These are phyloP conservation scores for Talaromyces ruber DNA, from an alignment of 495 filamentous ascomycete genomes.

Conservation along the genomic window DNA sequence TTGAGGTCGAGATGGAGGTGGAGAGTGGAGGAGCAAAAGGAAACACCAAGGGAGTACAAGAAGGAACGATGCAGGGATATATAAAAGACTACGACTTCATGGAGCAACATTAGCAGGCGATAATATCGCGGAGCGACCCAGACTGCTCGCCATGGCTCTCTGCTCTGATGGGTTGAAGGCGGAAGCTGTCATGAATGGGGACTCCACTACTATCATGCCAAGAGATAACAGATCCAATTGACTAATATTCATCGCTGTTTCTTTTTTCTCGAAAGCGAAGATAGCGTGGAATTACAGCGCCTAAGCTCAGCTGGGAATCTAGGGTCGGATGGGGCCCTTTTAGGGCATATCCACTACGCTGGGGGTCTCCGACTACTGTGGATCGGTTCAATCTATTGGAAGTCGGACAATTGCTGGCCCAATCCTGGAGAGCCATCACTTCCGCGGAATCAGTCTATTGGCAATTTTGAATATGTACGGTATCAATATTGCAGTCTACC, in stretches of 20 bases:
- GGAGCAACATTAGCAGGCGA: background rate
- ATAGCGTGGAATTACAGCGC: background rate
- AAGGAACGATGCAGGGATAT: background rate
- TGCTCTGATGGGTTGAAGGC: background rate
- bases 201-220: constrained; percentile 1
- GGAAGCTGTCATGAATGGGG: background rate
- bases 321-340: background rate
- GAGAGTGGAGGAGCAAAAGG: background rate
- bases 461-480: background rate
- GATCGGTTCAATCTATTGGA: background rate
- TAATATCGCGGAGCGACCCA: background rate
- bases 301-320: background rate
- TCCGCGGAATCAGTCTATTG: background rate
- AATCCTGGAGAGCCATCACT: background rate
- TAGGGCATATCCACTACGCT: background rate
- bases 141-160: background rate
- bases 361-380: background rate
- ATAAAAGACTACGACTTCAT: background rate
- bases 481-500: background rate
- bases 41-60: background rate
- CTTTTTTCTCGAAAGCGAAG: constrained; percentile 1
- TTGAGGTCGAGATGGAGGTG: background rate
- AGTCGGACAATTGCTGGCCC: background rate
- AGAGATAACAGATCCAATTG: constrained; percentile 6
- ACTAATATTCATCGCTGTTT: background rate